phyloP scores from a whole-genome alignment of 1,139 yeast species.

The Kazachstania sp. region DNA sequence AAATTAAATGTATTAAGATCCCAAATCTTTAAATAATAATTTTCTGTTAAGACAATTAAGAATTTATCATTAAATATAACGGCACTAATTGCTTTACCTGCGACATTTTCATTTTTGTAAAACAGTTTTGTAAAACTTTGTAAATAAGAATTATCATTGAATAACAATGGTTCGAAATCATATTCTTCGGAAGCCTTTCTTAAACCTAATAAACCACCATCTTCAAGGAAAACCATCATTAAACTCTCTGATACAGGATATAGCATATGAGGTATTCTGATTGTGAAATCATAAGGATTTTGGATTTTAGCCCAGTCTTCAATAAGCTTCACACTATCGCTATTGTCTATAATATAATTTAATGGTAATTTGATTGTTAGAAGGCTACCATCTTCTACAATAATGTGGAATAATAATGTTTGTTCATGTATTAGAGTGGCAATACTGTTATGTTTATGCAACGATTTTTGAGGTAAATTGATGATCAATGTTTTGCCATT shows the following conservation, averaged over 20 bases:
- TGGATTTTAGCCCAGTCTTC: slow-evolving; percentile 54
- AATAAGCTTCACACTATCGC: slow-evolving; percentile 10
- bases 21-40: slow-evolving; percentile 45
- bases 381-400: slow-evolving; percentile 30
- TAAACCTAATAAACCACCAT: slow-evolving; percentile 62
- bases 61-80: slow-evolving; percentile 15
- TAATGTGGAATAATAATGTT: slow-evolving; percentile 18
- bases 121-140: slow-evolving; percentile 33
- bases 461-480: slow-evolving; percentile 20
- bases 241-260: slow-evolving; percentile 39
- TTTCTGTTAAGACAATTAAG: slow-evolving; percentile 25
- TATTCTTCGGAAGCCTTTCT: slow-evolving; percentile 31
- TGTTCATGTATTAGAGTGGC: slow-evolving; percentile 14
- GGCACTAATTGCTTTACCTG: slow-evolving; percentile 23
- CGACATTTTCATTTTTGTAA: slow-evolving; percentile 10
- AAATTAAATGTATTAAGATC: slow-evolving; percentile 35
- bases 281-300: slow-evolving; percentile 67
- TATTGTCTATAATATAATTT: slow-evolving; percentile 20
- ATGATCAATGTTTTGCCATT: slow-evolving; percentile 20
- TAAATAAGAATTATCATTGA: slow-evolving; percentile 48
- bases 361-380: slow-evolving; percentile 30
- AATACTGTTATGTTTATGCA: slow-evolving; percentile 23
- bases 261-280: slow-evolving; percentile 52
- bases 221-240: slow-evolving; percentile 51
- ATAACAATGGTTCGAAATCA: slow-evolving; percentile 44